A percentile compares a stretch with the other conserved stretches of the same genome.
These are phyloP conservation scores for Phytophthora sp. DNA, from an alignment of 352 stramenopile species.

Conservation along the genomic window DNA sequence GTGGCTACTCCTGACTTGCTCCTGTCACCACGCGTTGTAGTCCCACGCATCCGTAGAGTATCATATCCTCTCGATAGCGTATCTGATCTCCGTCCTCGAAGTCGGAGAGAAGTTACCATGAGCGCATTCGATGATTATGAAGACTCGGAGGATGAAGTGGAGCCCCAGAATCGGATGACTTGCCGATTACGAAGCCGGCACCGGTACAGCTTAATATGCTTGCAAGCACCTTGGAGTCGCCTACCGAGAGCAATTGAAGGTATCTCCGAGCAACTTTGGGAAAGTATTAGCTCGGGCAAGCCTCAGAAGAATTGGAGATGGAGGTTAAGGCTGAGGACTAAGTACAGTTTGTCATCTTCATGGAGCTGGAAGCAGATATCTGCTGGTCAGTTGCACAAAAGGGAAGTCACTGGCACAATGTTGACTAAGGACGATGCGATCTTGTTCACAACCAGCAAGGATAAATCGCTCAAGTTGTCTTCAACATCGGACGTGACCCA, in stretches of 20 bases:
- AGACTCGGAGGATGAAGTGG: conserved; percentile 45
- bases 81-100: conserved; percentile 15
- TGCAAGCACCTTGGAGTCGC: conserved; percentile 43
- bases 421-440: conserved; percentile 54
- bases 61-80: conserved; percentile 15
- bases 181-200: not conserved
- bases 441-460: conserved; percentile 76
- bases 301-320: conserved; percentile 63
- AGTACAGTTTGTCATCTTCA: conserved; percentile 26
- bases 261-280: conserved; percentile 45
- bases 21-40: conserved; percentile 41
- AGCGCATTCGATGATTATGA: conserved; percentile 37
- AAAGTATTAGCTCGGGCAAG: conserved; percentile 37
- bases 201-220: conserved; percentile 49
- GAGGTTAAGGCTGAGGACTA: conserved; percentile 43
- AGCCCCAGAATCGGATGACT: conserved; percentile 4
- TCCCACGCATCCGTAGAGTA: conserved; percentile 24
- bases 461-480: conserved; percentile 70
- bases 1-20: conserved; percentile 60
- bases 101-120: conserved; percentile 28
- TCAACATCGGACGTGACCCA: conserved; percentile 32
- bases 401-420: conserved; percentile 68
- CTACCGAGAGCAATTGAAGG: conserved; percentile 42
- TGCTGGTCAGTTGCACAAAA: conserved; percentile 46
- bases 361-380: conserved; percentile 65